phyloP scores from a whole-genome alignment of 2,329 filamentous ascomycete species.

The Monosporascus sp. region DNA sequence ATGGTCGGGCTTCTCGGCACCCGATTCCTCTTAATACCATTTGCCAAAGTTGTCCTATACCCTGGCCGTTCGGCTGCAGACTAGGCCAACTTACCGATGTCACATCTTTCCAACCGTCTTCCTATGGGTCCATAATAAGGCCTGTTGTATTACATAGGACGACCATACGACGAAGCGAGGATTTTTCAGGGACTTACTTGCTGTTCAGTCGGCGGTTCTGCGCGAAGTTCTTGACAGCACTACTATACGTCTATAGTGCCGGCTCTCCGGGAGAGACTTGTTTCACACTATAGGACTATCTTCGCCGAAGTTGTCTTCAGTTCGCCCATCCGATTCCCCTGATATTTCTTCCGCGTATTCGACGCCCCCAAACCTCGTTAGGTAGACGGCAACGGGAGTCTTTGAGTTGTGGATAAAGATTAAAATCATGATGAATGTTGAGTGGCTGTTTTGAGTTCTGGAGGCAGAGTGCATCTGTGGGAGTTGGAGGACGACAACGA shows the following conservation, averaged over 20 bases:
- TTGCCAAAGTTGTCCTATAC: neutral
- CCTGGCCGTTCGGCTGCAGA: neutral
- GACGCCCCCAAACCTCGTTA: neutral
- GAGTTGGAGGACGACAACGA: neutral
- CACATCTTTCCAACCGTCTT: neutral
- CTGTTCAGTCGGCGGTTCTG: neutral
- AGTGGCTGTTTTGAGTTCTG: neutral
- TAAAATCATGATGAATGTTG: neutral
- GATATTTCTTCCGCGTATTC: neutral
- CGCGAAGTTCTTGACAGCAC: neutral
- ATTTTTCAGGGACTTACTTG: neutral
- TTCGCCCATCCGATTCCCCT: neutral
- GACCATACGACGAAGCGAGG: neutral
- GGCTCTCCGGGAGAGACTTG: neutral
- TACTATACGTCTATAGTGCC: neutral
- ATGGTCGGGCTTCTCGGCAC: neutral
- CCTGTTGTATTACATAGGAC: neutral
- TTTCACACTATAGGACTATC: neutral
- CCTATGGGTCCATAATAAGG: neutral
- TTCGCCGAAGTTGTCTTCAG: neutral
- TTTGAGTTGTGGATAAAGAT: neutral
- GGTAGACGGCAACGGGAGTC: neutral
- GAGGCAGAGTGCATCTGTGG: neutral
- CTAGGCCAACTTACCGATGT: neutral
- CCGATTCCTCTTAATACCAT: conserved; percentile 19